Evolutionary conservation across 768 basidiomycete species (phyloP), one percentile per base, ranked within the genome.

Genomic region (Termitomyces heimii): DNA sequence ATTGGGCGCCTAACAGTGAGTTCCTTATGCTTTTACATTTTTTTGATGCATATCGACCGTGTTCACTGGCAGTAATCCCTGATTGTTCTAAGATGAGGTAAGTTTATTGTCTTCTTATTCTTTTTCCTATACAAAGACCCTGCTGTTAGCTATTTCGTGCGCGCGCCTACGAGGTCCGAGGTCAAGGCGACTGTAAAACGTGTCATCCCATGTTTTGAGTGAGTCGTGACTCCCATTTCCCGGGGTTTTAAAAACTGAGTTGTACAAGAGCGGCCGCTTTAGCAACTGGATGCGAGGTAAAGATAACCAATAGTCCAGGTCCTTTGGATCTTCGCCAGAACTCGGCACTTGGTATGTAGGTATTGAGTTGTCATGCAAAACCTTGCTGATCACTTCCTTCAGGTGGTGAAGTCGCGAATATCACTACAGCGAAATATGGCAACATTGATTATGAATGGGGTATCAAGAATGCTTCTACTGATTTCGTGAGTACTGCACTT

Each of bases 31-130:
- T 24, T 29, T 57, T 18, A 45, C 26, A n/a, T 22, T 45, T n/a
- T 45, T n/a, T 14, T 24, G 18, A 24, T 34, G 34, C 22, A 4
- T 5, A 22, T 45, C 39, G 9, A 35, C 29, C 12, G 18, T 13
- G 6, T 13, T 52, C 18, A 3, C 56, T 9, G 20, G 10, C 45
- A 93, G 92, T 94, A 49, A 89, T 92, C 44, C 92, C 92, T 0
- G 90, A 92, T 67, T 86, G 90, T 66, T 77, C 89, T 1, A 85
- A 84, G 61, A 82, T 90, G 72, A 71, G 73, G 88, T 87, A 66
- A 55, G 83, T 65, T 16, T 5, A 0, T 43, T 3, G 16, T 5
- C 9, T 32, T 16, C 2, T 34, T 18, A 20, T 39, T 22, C 47
- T 44, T 5, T n/a, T 28, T 13, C 12, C 60, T 31, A n/a, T n/a